These are phyloP conservation scores for Fusarium caatingaense DNA, from an alignment of 2,329 filamentous ascomycete species.

Conservation along the genomic window DNA sequence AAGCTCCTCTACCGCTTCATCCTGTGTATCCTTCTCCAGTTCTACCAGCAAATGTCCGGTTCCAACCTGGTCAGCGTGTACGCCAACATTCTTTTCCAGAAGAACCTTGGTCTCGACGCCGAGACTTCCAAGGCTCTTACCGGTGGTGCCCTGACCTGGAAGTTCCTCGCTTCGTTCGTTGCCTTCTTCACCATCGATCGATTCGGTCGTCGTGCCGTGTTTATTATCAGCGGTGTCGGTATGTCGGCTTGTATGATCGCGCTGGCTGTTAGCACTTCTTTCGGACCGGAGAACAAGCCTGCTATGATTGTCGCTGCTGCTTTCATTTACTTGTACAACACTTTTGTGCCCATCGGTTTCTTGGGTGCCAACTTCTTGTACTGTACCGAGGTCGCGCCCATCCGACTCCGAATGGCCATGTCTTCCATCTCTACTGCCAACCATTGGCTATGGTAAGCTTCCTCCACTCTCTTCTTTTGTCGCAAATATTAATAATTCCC, in stretches of 20 bases:
- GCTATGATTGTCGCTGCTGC: constrained; percentile 39
- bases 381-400: constrained; percentile 64
- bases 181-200: constrained; percentile 48
- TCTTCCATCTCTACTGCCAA: constrained; percentile 64
- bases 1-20: constrained; percentile 60
- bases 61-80: constrained; percentile 48
- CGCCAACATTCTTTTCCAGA: constrained; percentile 47
- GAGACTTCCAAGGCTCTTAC: constrained; percentile 43
- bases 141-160: constrained; percentile 47
- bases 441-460: constrained; percentile 46
- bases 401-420: constrained; percentile 58
- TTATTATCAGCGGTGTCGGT: constrained; percentile 43
- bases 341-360: constrained; percentile 74
- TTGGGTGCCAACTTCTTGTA: constrained; percentile 71
- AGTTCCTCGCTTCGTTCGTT: constrained; percentile 48
- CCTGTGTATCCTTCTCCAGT: constrained; percentile 49
- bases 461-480: constrained; percentile 8
- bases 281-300: constrained; percentile 35
- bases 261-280: constrained; percentile 44
- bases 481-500: constrained; percentile 14
- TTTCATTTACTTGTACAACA: constrained; percentile 75
- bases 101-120: constrained; percentile 41
- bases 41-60: constrained; percentile 48
- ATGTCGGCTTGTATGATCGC: constrained; percentile 47
- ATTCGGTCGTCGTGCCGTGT: constrained; percentile 44